Conservation (phyloP, 2,329 filamentous ascomycete species). For the Aspergillus sp. region DNA sequence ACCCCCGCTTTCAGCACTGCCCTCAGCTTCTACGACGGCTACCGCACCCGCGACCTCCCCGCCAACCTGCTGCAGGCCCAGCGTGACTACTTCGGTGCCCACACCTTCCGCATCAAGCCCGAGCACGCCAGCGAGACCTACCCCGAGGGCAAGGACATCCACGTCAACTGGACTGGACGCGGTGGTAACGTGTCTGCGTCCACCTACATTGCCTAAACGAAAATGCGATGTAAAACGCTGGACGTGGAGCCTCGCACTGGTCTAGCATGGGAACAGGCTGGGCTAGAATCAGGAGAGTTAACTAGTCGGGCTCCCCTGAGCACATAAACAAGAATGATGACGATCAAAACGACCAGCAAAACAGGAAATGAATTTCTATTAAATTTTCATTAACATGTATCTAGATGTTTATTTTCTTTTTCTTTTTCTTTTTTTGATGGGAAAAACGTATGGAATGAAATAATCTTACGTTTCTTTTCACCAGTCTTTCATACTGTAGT, state of each 20-base stretch:
- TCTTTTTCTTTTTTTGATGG: slow-evolving; percentile 3
- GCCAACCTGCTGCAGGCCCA: slow-evolving; percentile 98
- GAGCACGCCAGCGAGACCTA: slow-evolving; percentile 77
- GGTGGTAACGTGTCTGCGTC: slow-evolving; percentile 96
- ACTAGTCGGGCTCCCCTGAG: slow-evolving; percentile 13
- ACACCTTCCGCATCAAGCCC: slow-evolving; percentile 87
- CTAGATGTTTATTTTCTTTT: slow-evolving; percentile 20
- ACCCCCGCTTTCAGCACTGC: slow-evolving; percentile 96
- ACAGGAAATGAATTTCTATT: slow-evolving; percentile 7
- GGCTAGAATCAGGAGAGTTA: slow-evolving; percentile 17
- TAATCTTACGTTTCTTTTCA: slow-evolving; percentile 10
- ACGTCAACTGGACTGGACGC: slow-evolving; percentile 99
- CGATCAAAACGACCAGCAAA: slow-evolving; percentile 19
- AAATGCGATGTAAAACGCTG: slow-evolving; percentile 28
- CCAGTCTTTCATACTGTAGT: neutral
- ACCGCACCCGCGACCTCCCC: slow-evolving; percentile 94
- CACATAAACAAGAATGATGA: slow-evolving; percentile 28
- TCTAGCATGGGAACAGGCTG: slow-evolving; percentile 14
- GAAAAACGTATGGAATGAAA: slow-evolving; percentile 17
- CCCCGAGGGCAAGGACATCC: slow-evolving; percentile 81
- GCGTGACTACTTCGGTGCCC: slow-evolving; percentile 98
- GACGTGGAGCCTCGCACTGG: slow-evolving; percentile 26
- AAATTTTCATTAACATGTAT: slow-evolving; percentile 21
- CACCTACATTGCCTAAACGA: slow-evolving; percentile 87
- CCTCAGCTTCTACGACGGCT: slow-evolving; percentile 97